Evolutionary conservation across 2,329 filamentous ascomycete species (phyloP).

Genomic region (Emydomyces testavorans): DNA sequence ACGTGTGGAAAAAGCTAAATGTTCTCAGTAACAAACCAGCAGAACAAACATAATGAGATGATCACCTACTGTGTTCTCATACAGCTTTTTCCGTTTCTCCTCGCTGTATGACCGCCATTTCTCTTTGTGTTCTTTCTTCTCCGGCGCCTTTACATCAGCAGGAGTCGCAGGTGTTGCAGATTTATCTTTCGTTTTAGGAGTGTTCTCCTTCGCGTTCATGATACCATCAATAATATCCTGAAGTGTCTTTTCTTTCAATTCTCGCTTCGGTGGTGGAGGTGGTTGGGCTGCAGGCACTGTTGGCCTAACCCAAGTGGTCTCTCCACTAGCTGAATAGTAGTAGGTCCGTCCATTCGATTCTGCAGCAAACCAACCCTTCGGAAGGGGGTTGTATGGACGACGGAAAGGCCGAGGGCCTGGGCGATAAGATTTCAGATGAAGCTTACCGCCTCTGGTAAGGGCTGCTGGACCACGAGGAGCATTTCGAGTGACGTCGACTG

Average conservation of each 20-base stretch:
- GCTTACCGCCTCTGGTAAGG: constrained; percentile 42
- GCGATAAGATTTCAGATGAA: constrained; percentile 50
- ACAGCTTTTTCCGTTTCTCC: constrained; percentile 90
- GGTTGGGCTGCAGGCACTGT: constrained; percentile 56
- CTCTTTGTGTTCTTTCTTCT: constrained; percentile 34
- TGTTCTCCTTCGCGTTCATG: constrained; percentile 54
- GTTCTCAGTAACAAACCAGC: not conserved
- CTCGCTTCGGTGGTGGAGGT: constrained; percentile 49
- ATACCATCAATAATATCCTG: constrained; percentile 80
- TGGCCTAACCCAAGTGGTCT: constrained; percentile 72
- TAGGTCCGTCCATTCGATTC: constrained; percentile 65
- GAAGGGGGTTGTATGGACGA: constrained; percentile 49
- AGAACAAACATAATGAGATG: not conserved
- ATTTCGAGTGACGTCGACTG: constrained; percentile 25
- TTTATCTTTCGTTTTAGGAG: constrained; percentile 40
- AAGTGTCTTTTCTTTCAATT: constrained; percentile 62
- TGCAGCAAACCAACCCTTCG: constrained; percentile 75
- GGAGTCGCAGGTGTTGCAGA: constrained; percentile 53
- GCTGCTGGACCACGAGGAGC: constrained; percentile 35
- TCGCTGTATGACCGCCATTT: constrained; percentile 42
- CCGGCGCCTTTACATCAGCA: constrained; percentile 47
- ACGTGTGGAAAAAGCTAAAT: constrained; percentile 68
- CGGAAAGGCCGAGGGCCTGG: constrained; percentile 46
- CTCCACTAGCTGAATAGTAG: constrained; percentile 70
- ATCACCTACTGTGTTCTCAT: constrained; percentile 73